These are phyloP conservation scores for Nitzschia putrida DNA, from an alignment of 108 stramenopile genomes.

Conservation along the genomic window DNA sequence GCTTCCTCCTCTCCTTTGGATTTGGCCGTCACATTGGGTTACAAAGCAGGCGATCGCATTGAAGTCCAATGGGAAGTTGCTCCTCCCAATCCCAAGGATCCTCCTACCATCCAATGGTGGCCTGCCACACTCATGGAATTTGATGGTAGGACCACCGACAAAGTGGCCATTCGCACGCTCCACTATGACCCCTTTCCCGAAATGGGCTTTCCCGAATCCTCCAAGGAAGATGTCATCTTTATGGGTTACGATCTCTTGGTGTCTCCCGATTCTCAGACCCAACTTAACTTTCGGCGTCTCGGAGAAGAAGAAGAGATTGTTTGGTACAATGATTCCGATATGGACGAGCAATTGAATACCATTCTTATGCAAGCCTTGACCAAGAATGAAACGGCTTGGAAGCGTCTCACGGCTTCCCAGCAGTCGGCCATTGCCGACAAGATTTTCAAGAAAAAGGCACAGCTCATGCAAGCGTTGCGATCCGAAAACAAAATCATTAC, in stretches of 20 bases:
- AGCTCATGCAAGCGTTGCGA: constrained; percentile 26
- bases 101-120: constrained; percentile 50
- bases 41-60: constrained; percentile 47
- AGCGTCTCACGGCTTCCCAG: constrained; percentile 27
- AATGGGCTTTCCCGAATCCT: constrained; percentile 52
- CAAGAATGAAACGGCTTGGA: constrained; percentile 38
- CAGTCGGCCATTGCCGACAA: constrained; percentile 48
- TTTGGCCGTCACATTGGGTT: constrained; percentile 36
- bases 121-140: constrained; percentile 45
- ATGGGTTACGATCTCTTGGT: constrained; percentile 38
- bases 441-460: constrained; percentile 41
- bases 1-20: constrained; percentile 26
- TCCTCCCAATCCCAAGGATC: constrained; percentile 12
- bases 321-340: constrained; percentile 28
- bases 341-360: constrained; percentile 45
- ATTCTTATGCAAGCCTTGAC: constrained; percentile 33
- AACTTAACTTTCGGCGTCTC: constrained; percentile 17
- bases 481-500: constrained; percentile 30
- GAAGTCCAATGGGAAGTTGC: constrained; percentile 65
- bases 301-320: constrained; percentile 31
- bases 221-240: constrained; percentile 64
- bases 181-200: constrained; percentile 54
- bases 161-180: constrained; percentile 53
- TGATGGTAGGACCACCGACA: constrained; percentile 50
- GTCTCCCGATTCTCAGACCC: constrained; percentile 24